These are phyloP conservation scores for Backusella luteola DNA, from an alignment of 192 early-diverging fungal species.

Conservation along the genomic window DNA sequence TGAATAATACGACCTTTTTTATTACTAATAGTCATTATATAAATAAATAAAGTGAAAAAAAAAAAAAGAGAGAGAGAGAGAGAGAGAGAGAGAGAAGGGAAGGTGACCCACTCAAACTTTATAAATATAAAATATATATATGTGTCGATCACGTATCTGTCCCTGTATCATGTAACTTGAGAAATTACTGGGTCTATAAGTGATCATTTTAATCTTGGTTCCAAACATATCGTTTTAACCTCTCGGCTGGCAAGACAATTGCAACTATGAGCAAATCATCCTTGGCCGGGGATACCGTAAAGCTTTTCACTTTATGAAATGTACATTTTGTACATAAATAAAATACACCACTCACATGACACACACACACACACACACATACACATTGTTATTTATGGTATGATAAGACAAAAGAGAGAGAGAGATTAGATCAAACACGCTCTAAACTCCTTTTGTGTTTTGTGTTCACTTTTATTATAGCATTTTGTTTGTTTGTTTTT, in stretches of 20 bases:
- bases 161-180: constrained; percentile 5
- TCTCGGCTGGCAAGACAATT: constrained; percentile 27
- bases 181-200: constrained; percentile 21
- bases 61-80: neutral
- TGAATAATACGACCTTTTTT: constrained; percentile 47
- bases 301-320: neutral
- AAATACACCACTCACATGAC: neutral
- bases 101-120: neutral
- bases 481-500: neutral
- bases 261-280: constrained; percentile 20
- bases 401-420: neutral
- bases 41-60: neutral
- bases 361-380: neutral
- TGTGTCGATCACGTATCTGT: constrained; percentile 27
- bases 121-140: neutral
- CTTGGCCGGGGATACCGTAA: constrained; percentile 24
- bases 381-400: neutral
- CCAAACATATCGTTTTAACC: constrained; percentile 13
- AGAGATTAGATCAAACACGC: neutral
- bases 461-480: neutral
- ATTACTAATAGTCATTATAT: constrained; percentile 45
- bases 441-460: neutral
- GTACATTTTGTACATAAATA: neutral
- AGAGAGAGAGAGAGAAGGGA: neutral
- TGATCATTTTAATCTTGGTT: constrained; percentile 20